A percentile compares a stretch with the other conserved stretches of the same genome.
These are phyloP conservation scores for Pleurotus giganteus DNA, from an alignment of 768 basidiomycete genomes.

Conservation along the genomic window DNA sequence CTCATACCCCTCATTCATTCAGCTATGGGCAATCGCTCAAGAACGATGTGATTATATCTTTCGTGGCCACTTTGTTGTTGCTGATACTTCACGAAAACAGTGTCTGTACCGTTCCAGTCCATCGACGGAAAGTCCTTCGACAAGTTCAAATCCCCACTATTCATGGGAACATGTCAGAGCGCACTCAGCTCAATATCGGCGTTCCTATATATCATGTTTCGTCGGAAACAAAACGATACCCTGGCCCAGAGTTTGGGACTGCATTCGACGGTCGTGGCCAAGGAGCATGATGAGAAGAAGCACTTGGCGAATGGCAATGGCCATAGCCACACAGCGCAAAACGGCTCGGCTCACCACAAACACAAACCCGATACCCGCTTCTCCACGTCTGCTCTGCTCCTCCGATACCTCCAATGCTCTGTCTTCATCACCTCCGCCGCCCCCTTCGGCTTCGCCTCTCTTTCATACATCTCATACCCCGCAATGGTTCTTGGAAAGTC, in stretches of 20 bases:
- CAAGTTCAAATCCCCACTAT: slow-evolving; percentile 83
- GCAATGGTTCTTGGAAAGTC: slow-evolving; percentile 99
- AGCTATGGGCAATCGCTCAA: slow-evolving; percentile 94
- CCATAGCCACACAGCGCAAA: slow-evolving; percentile 22
- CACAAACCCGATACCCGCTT: slow-evolving; percentile 28
- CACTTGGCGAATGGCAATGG: slow-evolving; percentile 20
- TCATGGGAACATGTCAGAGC: slow-evolving; percentile 85
- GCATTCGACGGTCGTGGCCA: slow-evolving; percentile 24
- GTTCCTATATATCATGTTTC: slow-evolving; percentile 68
- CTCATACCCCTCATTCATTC: slow-evolving; percentile 9
- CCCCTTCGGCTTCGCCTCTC: slow-evolving; percentile 94
- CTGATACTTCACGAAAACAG: slow-evolving; percentile 31
- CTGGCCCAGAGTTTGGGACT: slow-evolving; percentile 64
- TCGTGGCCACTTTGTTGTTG: not conserved
- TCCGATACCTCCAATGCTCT: slow-evolving; percentile 80
- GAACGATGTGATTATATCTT: slow-evolving; percentile 68
- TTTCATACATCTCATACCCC: slow-evolving; percentile 96
- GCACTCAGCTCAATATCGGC: slow-evolving; percentile 74
- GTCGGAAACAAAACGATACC: slow-evolving; percentile 52
- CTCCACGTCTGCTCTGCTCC: slow-evolving; percentile 51
- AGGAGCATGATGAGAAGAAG: slow-evolving; percentile 8
- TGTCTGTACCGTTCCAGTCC: slow-evolving; percentile 81
- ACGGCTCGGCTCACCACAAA: slow-evolving; percentile 22
- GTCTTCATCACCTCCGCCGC: slow-evolving; percentile 87
- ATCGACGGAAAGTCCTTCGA: slow-evolving; percentile 59